Conservation (phyloP, 192 early-diverging fungal genomes). For the Coemansia sp. region DNA sequence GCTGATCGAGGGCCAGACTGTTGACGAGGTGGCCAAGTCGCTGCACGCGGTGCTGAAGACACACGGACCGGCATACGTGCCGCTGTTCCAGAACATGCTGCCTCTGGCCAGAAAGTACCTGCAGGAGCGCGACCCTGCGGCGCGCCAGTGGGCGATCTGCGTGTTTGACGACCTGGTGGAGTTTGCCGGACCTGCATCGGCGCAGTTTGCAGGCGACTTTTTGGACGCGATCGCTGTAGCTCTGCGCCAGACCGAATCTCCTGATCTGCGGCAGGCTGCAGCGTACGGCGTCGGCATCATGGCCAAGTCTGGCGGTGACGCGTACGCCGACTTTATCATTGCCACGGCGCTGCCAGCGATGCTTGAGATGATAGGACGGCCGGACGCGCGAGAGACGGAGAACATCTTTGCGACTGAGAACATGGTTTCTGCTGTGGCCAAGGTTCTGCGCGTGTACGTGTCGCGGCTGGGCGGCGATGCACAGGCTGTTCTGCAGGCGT, state of each 20-base stretch:
- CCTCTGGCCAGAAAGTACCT: conserved; percentile 70
- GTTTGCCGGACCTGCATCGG: conserved; percentile 74
- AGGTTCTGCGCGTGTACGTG: conserved; percentile 73
- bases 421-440: conserved; percentile 85
- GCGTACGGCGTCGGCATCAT: conserved; percentile 93
- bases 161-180: conserved; percentile 93
- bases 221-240: conserved; percentile 29
- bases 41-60: conserved; percentile 80
- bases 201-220: conserved; percentile 64
- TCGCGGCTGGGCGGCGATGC: conserved; percentile 59
- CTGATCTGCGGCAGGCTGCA: conserved; percentile 90
- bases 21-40: conserved; percentile 75
- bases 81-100: conserved; percentile 78
- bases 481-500: conserved; percentile 63
- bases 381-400: conserved; percentile 67
- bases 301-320: conserved; percentile 83
- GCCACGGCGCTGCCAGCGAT: conserved; percentile 72
- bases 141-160: conserved; percentile 92
- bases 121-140: conserved; percentile 61
- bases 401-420: conserved; percentile 93
- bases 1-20: conserved; percentile 60
- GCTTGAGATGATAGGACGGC: conserved; percentile 66
- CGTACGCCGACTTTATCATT: conserved; percentile 71
- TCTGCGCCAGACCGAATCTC: conserved; percentile 38
- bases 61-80: conserved; percentile 71